Evolutionary conservation across 2,329 filamentous ascomycete genomes (phyloP).

Genomic region (Phaeosphaeriaceae sp.): DNA sequence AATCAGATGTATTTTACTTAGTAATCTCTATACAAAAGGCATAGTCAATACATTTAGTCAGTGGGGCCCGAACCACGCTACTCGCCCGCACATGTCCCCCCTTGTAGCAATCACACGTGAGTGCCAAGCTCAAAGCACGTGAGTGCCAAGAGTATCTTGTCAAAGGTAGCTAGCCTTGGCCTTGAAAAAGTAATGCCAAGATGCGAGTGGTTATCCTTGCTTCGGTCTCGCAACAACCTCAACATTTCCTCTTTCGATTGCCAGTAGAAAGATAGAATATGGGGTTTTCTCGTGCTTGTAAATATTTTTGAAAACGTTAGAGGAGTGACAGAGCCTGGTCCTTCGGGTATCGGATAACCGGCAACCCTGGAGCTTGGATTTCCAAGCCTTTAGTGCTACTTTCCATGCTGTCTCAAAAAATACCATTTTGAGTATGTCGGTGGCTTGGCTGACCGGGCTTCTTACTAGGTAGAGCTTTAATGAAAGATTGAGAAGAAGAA

Average conservation of each 20-base stretch:
- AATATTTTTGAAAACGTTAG: background rate
- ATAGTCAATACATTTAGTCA: too few species aligned
- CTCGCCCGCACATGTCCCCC: too few species aligned
- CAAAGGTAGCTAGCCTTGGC: conserved; percentile 25
- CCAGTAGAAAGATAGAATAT: background rate
- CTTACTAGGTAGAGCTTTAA: too few species aligned
- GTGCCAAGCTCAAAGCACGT: background rate
- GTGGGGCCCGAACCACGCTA: too few species aligned
- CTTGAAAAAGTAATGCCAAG: conserved; percentile 29
- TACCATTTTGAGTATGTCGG: conserved; percentile 36
- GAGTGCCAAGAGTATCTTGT: conserved; percentile 24
- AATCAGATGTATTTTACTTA: too few species aligned
- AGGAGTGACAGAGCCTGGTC: background rate
- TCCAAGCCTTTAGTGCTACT: conserved; percentile 47
- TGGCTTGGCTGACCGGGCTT: conserved; percentile 17
- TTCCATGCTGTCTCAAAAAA: conserved; percentile 29
- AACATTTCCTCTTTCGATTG: background rate
- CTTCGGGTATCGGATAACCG: conserved; percentile 18
- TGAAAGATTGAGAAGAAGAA: too few species aligned
- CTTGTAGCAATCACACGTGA: conserved; percentile 11
- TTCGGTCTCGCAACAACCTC: conserved; percentile 5
- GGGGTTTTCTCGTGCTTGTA: background rate
- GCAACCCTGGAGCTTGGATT: conserved; percentile 37
- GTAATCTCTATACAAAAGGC: too few species aligned
- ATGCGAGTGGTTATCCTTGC: conserved; percentile 12